Base-by-base conservation (phyloP, 2,329 filamentous ascomycete genomes). In the Coleophoma crateriformis region DNA sequence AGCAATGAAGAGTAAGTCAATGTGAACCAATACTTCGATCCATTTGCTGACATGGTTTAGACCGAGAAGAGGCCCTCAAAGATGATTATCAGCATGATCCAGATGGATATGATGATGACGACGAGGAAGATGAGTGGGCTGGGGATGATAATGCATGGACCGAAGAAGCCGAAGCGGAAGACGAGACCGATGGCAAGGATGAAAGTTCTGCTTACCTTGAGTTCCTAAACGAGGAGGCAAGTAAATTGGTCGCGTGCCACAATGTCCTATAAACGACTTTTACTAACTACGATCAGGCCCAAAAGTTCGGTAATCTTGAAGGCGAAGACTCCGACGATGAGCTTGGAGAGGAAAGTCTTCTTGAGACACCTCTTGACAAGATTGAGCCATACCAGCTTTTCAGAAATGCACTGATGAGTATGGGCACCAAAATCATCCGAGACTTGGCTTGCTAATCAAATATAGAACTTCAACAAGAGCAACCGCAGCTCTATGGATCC, bases 181-280 rank as follows among this genome's bases (percentile, higher is more conserved):
- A 71, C 7, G 62, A 71, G 13, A 68, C 67, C 3, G 86, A 96
- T 54, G 78, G 84, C 61, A 88, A 90, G 63, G 92, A 96, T 61
- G 92, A 97, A 70, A 94, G 89, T 67, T 87, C 88, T 20, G 90
- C 92, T 6, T 99, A 99, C 67, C 81, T 99, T 43, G 91, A 97
- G 58, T 99, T 99, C 74, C 72, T 99, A 27, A 95, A 92, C 60
- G 88, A 95, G 66, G 92, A 97, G 75, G 87, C 85, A 65, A 66
- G 76, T 62, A 19, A 40, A 35, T 33, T 44, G 45, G 20, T 7
- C 14, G 20, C 27, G 44, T 43, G 37, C 33, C 5, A 43, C 35
- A 35, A 22, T 33, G 14, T 35, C 43, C 12, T 43, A 20, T 50
- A 11, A 6, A 5, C 19, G 22, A 40, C 17, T 15, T 17, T n/a